Evolutionary conservation across 116 monocot species (phyloP).

Genomic region (Papilionanthe hybrid): DNA sequence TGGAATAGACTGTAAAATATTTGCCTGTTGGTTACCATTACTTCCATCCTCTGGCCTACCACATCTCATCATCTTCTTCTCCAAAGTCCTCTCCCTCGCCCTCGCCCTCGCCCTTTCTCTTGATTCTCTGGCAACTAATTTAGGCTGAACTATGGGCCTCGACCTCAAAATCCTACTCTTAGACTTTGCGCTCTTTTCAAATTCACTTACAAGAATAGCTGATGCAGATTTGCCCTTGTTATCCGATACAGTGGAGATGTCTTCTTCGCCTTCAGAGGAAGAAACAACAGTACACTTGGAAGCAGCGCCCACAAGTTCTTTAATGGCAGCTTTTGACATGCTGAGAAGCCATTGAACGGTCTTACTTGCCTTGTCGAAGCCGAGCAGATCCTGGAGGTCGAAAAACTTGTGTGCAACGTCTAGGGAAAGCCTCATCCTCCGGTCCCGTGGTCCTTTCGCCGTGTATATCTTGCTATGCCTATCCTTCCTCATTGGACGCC

Average conservation of each 20-base stretch:
- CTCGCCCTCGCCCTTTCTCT: constrained; percentile 46
- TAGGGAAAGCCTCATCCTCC: constrained; percentile 80
- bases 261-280: constrained; percentile 39
- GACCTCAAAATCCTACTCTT: background rate
- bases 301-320: constrained; percentile 17
- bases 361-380: constrained; percentile 89
- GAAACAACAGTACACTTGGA: constrained; percentile 24
- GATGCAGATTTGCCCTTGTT: too few species aligned
- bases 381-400: constrained; percentile 76
- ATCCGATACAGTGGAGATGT: constrained; percentile 21
- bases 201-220: background rate
- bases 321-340: constrained; percentile 50
- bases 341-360: constrained; percentile 83
- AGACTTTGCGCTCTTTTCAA: constrained; percentile 4
- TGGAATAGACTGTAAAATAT: background rate
- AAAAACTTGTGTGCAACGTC: constrained; percentile 74
- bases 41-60: background rate
- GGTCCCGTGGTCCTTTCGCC: constrained; percentile 69
- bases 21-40: background rate
- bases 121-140: constrained; percentile 21
- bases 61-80: constrained; percentile 23
- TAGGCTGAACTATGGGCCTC: background rate
- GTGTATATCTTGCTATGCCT: constrained; percentile 89
- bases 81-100: constrained; percentile 56
- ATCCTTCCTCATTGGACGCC: constrained; percentile 43